phyloP scores from a whole-genome alignment of 371 early-diverging fungal genomes.

The Syncephalastrum monosporum region DNA sequence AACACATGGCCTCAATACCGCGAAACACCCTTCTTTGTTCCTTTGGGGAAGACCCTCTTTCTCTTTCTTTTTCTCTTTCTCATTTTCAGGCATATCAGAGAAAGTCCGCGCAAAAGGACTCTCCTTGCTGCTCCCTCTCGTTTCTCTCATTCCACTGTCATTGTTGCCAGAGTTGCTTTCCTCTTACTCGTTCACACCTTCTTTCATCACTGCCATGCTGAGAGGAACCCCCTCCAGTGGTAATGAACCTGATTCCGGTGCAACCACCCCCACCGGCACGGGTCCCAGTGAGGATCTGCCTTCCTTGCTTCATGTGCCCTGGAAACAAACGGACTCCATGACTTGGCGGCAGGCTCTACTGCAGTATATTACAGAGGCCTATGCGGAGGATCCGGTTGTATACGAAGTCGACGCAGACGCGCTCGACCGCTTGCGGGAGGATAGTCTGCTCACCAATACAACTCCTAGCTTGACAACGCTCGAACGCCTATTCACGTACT shows the following conservation, averaged over 20 bases:
- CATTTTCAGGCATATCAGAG: slow-evolving; percentile 4
- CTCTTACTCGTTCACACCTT: slow-evolving; percentile 6
- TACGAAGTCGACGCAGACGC: slow-evolving; percentile 29
- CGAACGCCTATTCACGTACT: slow-evolving; percentile 39
- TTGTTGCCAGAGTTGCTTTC: slow-evolving; percentile 3
- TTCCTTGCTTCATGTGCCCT: slow-evolving; percentile 17
- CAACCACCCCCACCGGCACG: slow-evolving; percentile 5
- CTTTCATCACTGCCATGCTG: background rate
- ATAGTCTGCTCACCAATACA: slow-evolving; percentile 11
- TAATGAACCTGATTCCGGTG: background rate
- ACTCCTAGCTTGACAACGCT: slow-evolving; percentile 15
- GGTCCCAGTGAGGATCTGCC: slow-evolving; percentile 17
- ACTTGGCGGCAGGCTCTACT: slow-evolving; percentile 29
- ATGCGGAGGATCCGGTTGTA: slow-evolving; percentile 34
- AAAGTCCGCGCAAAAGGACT: slow-evolving; percentile 3
- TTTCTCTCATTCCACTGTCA: no score
- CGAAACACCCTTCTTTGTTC: background rate
- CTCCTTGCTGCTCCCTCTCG: background rate
- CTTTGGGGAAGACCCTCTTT: background rate
- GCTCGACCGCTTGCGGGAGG: slow-evolving; percentile 30
- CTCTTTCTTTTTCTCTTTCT: background rate
- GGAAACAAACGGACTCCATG: slow-evolving; percentile 17
- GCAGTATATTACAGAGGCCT: slow-evolving; percentile 37
- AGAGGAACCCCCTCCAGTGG: slow-evolving; percentile 2
- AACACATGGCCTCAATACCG: no score